Conservation (phyloP, 805 yeast species). For the Ogataea trehalophila region DNA sequence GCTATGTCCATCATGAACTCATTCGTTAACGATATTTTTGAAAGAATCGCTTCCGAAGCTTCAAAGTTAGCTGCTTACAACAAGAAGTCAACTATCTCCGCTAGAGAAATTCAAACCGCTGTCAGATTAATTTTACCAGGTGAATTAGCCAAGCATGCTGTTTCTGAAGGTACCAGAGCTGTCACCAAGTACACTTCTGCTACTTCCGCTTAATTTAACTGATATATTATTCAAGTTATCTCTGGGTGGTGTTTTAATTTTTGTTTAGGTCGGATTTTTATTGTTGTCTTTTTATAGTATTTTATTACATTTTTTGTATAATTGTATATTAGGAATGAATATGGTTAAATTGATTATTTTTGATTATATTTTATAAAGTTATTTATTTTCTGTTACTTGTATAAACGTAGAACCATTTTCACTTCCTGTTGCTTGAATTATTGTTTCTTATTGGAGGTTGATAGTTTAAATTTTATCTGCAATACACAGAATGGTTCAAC, state of each 20-base stretch:
- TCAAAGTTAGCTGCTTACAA: constrained; percentile 98
- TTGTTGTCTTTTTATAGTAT: constrained; percentile 4
- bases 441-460: too few species aligned
- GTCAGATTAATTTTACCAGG: constrained; percentile 97
- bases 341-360: constrained; percentile 7
- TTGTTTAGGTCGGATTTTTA: constrained; percentile 9
- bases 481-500: too few species aligned
- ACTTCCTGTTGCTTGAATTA: too few species aligned
- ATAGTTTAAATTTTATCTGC: too few species aligned
- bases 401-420: too few species aligned
- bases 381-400: too few species aligned
- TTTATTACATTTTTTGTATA: constrained; percentile 12
- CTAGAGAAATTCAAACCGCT: constrained; percentile 98
- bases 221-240: neutral
- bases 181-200: constrained; percentile 91
- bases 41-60: constrained; percentile 97
- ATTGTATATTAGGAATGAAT: constrained; percentile 22
- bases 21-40: constrained; percentile 95
- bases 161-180: constrained; percentile 98
- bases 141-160: constrained; percentile 98
- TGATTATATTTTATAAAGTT: neutral
- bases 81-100: constrained; percentile 96
- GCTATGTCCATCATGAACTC: constrained; percentile 99
- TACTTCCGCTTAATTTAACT: constrained; percentile 31
- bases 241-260: constrained; percentile 2